Conservation (phyloP, 495 filamentous ascomycete species). For the Xylaria telfairii region DNA sequence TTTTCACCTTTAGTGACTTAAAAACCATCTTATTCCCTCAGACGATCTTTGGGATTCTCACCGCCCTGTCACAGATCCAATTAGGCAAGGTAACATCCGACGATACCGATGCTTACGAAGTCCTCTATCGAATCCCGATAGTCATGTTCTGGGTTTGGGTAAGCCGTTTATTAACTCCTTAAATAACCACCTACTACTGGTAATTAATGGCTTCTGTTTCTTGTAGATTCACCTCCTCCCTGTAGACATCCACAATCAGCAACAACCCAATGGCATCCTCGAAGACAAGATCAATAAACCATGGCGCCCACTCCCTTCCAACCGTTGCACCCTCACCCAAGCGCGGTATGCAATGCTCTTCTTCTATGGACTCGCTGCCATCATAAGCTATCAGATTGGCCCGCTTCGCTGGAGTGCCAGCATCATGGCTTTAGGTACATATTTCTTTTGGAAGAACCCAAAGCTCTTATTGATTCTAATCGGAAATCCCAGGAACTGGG, state of each 20-base stretch:
- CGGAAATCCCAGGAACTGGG: background rate
- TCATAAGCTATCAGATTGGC: background rate
- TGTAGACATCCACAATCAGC: background rate
- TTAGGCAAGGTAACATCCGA: background rate
- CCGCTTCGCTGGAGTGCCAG: background rate
- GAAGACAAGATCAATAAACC: background rate
- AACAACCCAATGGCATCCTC: background rate
- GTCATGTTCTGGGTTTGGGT: slow-evolving; percentile 1
- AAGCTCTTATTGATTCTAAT: background rate
- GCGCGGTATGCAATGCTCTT: background rate
- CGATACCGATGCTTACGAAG: background rate
- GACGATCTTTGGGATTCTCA: background rate
- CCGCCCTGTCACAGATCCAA: background rate
- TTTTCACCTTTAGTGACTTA: slow-evolving; percentile 42
- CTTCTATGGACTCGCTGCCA: background rate
- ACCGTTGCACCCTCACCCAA: background rate
- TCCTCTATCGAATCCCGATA: background rate
- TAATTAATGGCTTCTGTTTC: background rate
- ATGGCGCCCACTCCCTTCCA: background rate
- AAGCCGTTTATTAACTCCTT: background rate
- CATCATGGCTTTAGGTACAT: background rate
- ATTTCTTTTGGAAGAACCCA: background rate
- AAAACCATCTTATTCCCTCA: slow-evolving; percentile 29
- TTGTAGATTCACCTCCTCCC: background rate
- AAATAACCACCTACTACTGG: background rate